Base-by-base conservation (phyloP, 768 basidiomycete species). In the Neoboletus magnificus region DNA sequence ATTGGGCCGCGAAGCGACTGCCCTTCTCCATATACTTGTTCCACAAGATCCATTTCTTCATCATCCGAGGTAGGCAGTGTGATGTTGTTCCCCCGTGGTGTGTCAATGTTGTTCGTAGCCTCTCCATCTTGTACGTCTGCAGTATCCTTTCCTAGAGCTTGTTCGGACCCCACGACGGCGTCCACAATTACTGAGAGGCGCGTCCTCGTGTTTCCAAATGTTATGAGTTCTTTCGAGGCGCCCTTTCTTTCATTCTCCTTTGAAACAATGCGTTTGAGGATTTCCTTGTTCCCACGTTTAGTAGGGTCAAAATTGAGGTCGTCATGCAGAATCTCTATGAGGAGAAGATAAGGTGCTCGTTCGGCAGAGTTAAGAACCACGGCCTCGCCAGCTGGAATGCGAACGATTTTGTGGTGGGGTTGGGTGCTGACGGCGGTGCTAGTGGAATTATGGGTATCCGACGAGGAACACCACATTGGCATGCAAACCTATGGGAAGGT, bases 351-450 rank as follows among this genome's bases (percentile, higher is more conserved):
- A 5, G 97, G 97, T 0, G 93, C 94, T 35, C 91, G 83, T 72
- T 99, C 95, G 4, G 97, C 97, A 20, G 96, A 98, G 69, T 99
- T 99, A 27, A 99, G 81, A 11, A 98, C 97, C 43, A 98, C 97
- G 54, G 92, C 90, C 76, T 99, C 97, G 15, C 95, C 93, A 3
- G 97, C 96, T 12, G 96, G 95, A 66, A 99, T 96, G 60, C 97
- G 86, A 48, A 98, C 94, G 49, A 99, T 92, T 41, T 93, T 87
- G 69, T 98, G 94, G 69, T 98, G 96, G 6, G 89, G 84, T 64
- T 83, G 77, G 7, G 80, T 76, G 39, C 48, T 45, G 77, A 71
- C 30, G 44, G 45, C n/a, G 30, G 20, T 18, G 10, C 65, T 65
- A 15, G 73, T 69, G 22, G 71, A 62, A 54, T 69, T 71, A 25